Conservation (phyloP, 1,139 yeast genomes). For the Sugiyamaella castrensis region DNA sequence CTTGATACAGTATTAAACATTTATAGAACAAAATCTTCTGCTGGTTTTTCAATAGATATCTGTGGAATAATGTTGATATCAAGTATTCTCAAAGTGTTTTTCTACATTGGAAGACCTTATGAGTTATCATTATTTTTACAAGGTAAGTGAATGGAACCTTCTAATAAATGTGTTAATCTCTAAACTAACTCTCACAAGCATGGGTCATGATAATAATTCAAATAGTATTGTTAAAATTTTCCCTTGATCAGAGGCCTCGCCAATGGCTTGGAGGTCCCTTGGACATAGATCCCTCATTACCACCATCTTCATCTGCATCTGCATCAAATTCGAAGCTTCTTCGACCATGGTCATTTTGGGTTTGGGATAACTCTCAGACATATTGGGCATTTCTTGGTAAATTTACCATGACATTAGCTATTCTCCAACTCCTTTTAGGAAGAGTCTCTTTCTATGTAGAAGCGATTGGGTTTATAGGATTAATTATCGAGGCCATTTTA, state of each 20-base stretch:
- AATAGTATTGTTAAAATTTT: slow-evolving; percentile 55
- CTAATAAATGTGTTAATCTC: too few species aligned
- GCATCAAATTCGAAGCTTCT: not conserved
- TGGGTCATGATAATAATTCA: slow-evolving; percentile 77
- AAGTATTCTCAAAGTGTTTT: slow-evolving; percentile 66
- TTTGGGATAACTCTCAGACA: slow-evolving; percentile 61
- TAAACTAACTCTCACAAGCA: too few species aligned
- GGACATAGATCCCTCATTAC: slow-evolving; percentile 13
- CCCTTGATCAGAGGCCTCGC: slow-evolving; percentile 56
- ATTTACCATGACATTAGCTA: slow-evolving; percentile 45
- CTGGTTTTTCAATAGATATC: slow-evolving; percentile 82
- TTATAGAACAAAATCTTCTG: slow-evolving; percentile 57
- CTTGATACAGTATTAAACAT: slow-evolving; percentile 79
- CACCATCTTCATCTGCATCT: not conserved
- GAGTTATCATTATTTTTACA: slow-evolving; percentile 67
- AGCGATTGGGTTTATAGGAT: slow-evolving; percentile 67
- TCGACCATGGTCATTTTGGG: slow-evolving; percentile 76
- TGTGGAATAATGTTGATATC: slow-evolving; percentile 90
- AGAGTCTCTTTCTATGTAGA: slow-evolving; percentile 47
- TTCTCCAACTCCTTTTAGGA: slow-evolving; percentile 48
- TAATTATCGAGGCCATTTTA: slow-evolving; percentile 73
- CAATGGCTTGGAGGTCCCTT: slow-evolving; percentile 21
- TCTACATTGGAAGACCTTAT: slow-evolving; percentile 75
- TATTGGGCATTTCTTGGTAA: slow-evolving; percentile 65
- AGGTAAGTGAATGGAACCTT: too few species aligned